phyloP scores from a whole-genome alignment of 768 basidiomycete genomes.

The Mycena epipterygia region DNA sequence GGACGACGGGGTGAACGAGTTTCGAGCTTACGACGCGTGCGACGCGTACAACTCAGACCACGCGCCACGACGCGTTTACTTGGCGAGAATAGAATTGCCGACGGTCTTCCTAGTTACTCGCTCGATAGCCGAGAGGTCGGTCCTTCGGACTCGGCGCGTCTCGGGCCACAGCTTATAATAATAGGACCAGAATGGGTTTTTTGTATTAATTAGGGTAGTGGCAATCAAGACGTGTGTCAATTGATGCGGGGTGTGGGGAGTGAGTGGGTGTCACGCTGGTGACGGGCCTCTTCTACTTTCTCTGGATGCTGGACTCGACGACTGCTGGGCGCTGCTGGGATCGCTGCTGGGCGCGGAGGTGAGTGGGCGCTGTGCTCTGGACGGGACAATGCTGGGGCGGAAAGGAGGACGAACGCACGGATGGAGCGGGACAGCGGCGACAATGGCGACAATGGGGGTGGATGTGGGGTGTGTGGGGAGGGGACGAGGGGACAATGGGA shows the following conservation, averaged over 20 bases:
- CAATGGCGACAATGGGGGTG: neutral
- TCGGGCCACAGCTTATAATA: too few species aligned
- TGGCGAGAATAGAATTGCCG: too few species aligned
- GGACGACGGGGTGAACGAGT: too few species aligned
- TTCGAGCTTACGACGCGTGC: too few species aligned
- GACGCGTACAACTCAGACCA: too few species aligned
- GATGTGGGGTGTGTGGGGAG: neutral
- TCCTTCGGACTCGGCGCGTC: too few species aligned
- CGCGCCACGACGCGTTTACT: too few species aligned
- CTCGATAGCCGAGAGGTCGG: too few species aligned
- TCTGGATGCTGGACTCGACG: conserved; percentile 9
- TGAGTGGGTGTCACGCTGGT: conserved; percentile 27
- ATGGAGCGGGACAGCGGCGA: neutral
- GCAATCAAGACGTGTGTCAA: conserved; percentile 29
- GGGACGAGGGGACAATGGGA: neutral
- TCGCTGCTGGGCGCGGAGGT: neutral
- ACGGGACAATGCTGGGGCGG: neutral
- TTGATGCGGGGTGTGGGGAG: conserved; percentile 20
- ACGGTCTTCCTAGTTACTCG: too few species aligned
- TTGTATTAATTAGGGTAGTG: neutral
- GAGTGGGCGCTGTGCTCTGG: neutral
- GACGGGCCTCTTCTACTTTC: conserved; percentile 20
- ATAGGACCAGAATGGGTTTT: too few species aligned
- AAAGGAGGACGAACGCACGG: neutral
- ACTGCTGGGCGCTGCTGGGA: neutral